phyloP scores from a whole-genome alignment of 768 basidiomycete species.

The Kwoniella dejecticola region DNA sequence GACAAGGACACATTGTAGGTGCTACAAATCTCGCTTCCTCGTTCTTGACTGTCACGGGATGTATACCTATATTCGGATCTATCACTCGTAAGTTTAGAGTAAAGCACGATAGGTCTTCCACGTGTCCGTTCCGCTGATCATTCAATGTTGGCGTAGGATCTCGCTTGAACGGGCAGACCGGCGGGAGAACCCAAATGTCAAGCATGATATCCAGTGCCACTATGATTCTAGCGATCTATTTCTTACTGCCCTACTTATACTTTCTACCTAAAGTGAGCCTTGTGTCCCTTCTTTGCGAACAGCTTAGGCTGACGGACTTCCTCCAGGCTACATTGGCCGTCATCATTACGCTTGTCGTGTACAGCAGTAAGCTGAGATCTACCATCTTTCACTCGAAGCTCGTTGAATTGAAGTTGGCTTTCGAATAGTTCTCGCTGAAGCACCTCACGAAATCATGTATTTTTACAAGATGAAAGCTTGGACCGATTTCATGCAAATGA shows the following conservation, averaged over 20 bases:
- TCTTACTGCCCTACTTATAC: constrained; percentile 80
- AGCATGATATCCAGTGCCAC: constrained; percentile 73
- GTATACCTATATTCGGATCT: constrained; percentile 87
- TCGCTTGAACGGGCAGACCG: constrained; percentile 85
- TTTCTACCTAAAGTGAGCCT: constrained; percentile 80
- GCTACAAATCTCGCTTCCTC: constrained; percentile 76
- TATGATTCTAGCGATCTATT: constrained; percentile 82
- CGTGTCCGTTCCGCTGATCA: neutral
- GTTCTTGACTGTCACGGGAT: constrained; percentile 71
- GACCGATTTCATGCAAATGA: constrained; percentile 84
- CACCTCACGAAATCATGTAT: constrained; percentile 81
- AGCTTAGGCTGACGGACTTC: constrained; percentile 1
- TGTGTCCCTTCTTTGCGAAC: neutral
- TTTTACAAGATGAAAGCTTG: constrained; percentile 92
- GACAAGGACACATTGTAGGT: constrained; percentile 53
- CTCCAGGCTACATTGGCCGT: constrained; percentile 40
- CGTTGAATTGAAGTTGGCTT: neutral
- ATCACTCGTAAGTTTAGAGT: constrained; percentile 68
- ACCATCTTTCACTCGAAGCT: too few species aligned
- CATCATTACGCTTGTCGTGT: constrained; percentile 82
- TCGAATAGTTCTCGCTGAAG: constrained; percentile 45
- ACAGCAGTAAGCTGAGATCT: constrained; percentile 64
- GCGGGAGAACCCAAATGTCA: constrained; percentile 80
- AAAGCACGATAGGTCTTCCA: too few species aligned
- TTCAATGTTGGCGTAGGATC: constrained; percentile 58